These are phyloP conservation scores for Cladophialophora psammophila DNA, from an alignment of 2,329 filamentous ascomycete genomes.

Conservation along the genomic window DNA sequence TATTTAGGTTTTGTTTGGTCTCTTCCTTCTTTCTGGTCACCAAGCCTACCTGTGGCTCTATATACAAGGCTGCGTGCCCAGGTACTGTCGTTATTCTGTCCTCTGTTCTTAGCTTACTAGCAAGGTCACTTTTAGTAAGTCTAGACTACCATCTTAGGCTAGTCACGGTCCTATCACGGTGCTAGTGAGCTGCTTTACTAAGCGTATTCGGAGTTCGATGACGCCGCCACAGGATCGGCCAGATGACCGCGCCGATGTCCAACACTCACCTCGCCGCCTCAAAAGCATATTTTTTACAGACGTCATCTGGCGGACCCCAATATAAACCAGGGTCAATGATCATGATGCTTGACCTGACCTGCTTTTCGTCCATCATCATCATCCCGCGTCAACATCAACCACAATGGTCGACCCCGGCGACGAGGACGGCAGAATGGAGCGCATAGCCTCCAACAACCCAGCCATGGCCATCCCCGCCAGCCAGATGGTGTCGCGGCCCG, in stretches of 20 bases:
- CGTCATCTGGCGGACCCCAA: neutral
- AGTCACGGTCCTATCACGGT: too few relatives aligned
- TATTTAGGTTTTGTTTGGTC: too few relatives aligned
- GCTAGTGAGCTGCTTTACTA: too few relatives aligned
- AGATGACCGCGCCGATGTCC: neutral
- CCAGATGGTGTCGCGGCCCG: conserved; percentile 17
- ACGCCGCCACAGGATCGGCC: neutral
- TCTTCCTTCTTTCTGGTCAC: too few relatives aligned
- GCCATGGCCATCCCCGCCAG: conserved; percentile 36
- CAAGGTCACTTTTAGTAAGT: too few relatives aligned
- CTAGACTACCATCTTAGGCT: too few relatives aligned
- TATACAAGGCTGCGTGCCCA: too few relatives aligned
- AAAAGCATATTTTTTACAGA: neutral
- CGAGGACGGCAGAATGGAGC: conserved; percentile 32
- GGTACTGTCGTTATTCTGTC: too few relatives aligned
- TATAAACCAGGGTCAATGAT: too few relatives aligned
- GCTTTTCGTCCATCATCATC: neutral
- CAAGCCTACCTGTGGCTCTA: too few relatives aligned
- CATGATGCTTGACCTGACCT: neutral
- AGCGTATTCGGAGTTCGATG: too few relatives aligned
- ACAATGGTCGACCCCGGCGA: conserved; percentile 13
- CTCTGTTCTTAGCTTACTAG: too few relatives aligned
- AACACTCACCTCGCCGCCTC: neutral
- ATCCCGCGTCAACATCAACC: neutral
- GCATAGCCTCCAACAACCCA: conserved; percentile 40